phyloP scores from a whole-genome alignment of 1,284 basidiomycete species.

The Ganoderma sinense region DNA sequence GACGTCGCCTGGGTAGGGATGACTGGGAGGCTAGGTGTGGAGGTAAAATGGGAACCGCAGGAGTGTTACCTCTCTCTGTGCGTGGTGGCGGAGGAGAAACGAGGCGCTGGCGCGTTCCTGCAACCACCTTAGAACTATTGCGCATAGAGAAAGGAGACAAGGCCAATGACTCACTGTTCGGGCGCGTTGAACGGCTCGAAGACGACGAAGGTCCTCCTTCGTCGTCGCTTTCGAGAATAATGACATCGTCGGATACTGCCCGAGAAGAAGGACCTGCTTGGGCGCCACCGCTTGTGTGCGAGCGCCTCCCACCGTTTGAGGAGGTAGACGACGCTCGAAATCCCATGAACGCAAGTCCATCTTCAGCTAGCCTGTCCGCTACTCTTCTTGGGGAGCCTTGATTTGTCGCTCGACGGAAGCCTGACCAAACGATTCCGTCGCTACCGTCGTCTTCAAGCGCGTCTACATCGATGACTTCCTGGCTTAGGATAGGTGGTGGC shows the following conservation, averaged over 20 bases:
- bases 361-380: conserved; percentile 2
- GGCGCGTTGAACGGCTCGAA: conserved; percentile 24
- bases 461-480: conserved; percentile 27
- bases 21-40: conserved; percentile 32
- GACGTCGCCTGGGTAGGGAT: conserved; percentile 34
- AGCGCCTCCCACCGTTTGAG: conserved; percentile 13
- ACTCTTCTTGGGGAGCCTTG: not conserved
- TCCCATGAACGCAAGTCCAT: conserved; percentile 22
- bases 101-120: conserved; percentile 36
- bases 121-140: conserved; percentile 6
- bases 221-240: conserved; percentile 54
- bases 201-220: conserved; percentile 40
- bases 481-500: conserved; percentile 5
- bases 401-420: conserved; percentile 26
- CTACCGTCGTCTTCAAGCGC: conserved; percentile 40
- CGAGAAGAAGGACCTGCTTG: conserved; percentile 23
- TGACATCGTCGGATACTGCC: conserved; percentile 26
- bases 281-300: conserved; percentile 20
- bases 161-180: conserved; percentile 32
- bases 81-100: conserved; percentile 54
- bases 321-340: conserved; percentile 12
- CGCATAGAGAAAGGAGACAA: not conserved
- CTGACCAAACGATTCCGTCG: conserved; percentile 27
- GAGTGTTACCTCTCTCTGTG: conserved; percentile 31
- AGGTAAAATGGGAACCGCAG: conserved; percentile 51